These are phyloP conservation scores for Fonsecaea nubica DNA, from an alignment of 2,329 filamentous ascomycete species.

Conservation along the genomic window DNA sequence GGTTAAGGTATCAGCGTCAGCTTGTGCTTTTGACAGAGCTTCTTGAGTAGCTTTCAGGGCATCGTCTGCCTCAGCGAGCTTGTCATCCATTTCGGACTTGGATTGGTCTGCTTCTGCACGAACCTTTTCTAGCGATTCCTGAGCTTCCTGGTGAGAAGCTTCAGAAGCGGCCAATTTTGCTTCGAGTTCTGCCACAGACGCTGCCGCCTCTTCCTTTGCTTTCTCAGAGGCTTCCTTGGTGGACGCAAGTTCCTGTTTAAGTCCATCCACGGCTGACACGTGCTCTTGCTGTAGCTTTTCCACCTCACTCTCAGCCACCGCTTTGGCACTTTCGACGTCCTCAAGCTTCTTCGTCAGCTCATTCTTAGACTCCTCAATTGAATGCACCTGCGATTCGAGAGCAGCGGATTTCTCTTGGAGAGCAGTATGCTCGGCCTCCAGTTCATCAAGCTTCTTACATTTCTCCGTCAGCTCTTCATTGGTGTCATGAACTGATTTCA, in stretches of 20 bases:
- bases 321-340: slow-evolving; percentile 12
- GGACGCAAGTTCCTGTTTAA: slow-evolving; percentile 21
- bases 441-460: slow-evolving; percentile 24
- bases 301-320: slow-evolving; percentile 17
- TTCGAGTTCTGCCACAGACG: slow-evolving; percentile 24
- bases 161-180: slow-evolving; percentile 15
- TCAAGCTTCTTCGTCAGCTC: slow-evolving; percentile 22
- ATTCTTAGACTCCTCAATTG: slow-evolving; percentile 10
- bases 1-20: slow-evolving; percentile 10
- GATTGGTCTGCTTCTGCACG: slow-evolving; percentile 14
- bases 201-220: slow-evolving; percentile 20
- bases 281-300: slow-evolving; percentile 17
- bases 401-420: slow-evolving; percentile 5
- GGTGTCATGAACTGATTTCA: slow-evolving; percentile 11
- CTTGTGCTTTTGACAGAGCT: slow-evolving; percentile 18
- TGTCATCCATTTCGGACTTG: slow-evolving; percentile 19
- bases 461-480: slow-evolving; percentile 20
- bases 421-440: not conserved
- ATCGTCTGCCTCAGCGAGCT: slow-evolving; percentile 17
- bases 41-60: slow-evolving; percentile 27
- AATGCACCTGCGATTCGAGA: slow-evolving; percentile 16
- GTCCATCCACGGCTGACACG: slow-evolving; percentile 10
- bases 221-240: slow-evolving; percentile 26
- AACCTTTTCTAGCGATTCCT: slow-evolving; percentile 22
- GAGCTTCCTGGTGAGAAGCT: slow-evolving; percentile 10